Evolutionary conservation across 306 rosid species (phyloP), one percentile per base, ranked within the genome.

Genomic region (Lathyrus oleraceus): DNA sequence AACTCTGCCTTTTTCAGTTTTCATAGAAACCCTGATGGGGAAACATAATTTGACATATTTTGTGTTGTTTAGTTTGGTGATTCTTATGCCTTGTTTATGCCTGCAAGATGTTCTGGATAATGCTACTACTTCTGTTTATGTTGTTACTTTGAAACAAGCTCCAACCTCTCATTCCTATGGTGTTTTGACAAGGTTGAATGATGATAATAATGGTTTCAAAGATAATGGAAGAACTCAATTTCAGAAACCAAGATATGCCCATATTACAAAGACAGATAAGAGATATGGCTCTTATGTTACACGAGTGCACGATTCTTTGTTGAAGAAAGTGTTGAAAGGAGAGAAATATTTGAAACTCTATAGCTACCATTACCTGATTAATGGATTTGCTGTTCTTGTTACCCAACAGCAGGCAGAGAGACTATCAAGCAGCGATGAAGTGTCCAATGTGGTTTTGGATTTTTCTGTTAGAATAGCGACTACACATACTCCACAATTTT

Each of bases 171-270:
- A 83, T 80, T 82, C 78, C 69, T 76, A 76, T 36, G 76, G 74
- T 57, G 89, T 85, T 82, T 67, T 81, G 69, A 87, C 81, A 74
- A 81, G 64, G 23, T 81, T 71, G 52, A 63, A 68, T 54, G 61
- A 51, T 47, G 10, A 17, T 17, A 8, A 20, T 23, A 75, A 77
- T 69, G 81, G 72, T 45, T 51, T 69, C 74, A 72, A 76, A 32
- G 65, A 66, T 66, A 79, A 65, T 63, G 79, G 66, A 84, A 86
- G 58, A 80, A 85, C 75, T 56, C 83, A 72, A 74, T 61, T 89
- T 85, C 88, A 84, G 52, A 89, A 81, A 69, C 89, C 91, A 49
- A 84, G 89, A 96, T 89, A 80, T 48, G n/a, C n/a, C n/a, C n/a
- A n/a, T n/a, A n/a, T n/a, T n/a, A n/a, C n/a, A 16, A n/a, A n/a